Evolutionary conservation across 164 flowering plant species (phyloP), one percentile per base, ranked within the genome.

Genomic region (Macadamia tetraphylla): DNA sequence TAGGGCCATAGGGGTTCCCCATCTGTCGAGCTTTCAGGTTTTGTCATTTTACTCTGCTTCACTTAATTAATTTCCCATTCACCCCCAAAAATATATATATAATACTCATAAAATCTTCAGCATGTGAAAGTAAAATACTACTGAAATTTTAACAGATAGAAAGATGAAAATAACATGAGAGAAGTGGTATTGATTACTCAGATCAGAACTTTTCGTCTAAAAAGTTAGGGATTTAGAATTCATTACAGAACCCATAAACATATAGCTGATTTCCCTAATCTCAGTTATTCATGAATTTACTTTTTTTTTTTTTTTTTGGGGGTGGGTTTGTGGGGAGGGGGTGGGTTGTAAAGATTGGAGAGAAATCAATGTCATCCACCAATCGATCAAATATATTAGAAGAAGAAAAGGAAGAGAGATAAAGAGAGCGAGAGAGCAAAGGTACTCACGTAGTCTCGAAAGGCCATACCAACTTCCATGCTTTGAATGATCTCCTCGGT

Each of bases 401-500:
- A 35, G 3, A 35, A 5, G 40, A 5, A 35, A 5, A 35, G 40
- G 40, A 2, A 35, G 40, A 5, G 40, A 35, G 40, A 35, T 5
- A 35, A 5, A 35, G 5, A 35, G 40, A 40, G 23, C 23, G 32
- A 58, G 13, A 62, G 61, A 70, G 51, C 13, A 1, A 58, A 64
- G 71, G 29, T 40, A 62, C 74, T 67, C 76, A 94, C 98, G 64
- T 92, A 92, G 68, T 92, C 99, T 66, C 90, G 78, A 70, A 94
- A 94, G 40, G 83, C 84, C 90, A 88, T 79, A 73, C 98, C 98
- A 42, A 90, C 95, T 86, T 94, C 99, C 99, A 94, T 92, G 85
- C 99, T 90, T 63, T 89, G 88, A 52, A 94, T 73, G 43, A 90
- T 81, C 74, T 94, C 99, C 68, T 94, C 99, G 3, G 88, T 88